Conservation (phyloP, 768 basidiomycete genomes). For the Rhodotorula taiwanensis region DNA sequence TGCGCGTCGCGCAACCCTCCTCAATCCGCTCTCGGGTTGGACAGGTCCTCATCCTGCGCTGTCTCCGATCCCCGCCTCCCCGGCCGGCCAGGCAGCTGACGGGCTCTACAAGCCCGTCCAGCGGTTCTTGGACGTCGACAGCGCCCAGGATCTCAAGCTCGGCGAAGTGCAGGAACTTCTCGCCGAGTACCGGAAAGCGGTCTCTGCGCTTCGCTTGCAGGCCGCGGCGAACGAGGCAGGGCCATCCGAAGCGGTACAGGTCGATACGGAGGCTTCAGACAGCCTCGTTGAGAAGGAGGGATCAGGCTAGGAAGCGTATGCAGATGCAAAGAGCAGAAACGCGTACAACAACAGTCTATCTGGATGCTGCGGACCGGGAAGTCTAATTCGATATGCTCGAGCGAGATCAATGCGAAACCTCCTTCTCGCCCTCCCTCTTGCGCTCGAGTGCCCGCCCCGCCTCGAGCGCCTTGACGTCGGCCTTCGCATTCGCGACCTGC, state of each 20-base stretch:
- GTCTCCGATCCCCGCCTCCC: background rate
- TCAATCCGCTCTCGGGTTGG: constrained; percentile 42
- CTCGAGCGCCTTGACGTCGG: background rate
- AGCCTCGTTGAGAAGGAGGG: no score
- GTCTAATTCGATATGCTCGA: no score
- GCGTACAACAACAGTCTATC: no score
- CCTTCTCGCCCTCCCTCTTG: no score
- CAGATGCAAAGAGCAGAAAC: no score
- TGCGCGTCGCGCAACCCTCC: constrained; percentile 4
- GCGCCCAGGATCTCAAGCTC: constrained; percentile 66
- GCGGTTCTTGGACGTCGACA: constrained; percentile 62
- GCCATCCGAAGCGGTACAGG: no score
- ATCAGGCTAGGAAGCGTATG: no score
- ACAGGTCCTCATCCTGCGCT: constrained; percentile 41
- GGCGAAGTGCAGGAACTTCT: constrained; percentile 75
- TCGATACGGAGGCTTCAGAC: no score
- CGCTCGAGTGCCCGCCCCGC: constrained; percentile 5
- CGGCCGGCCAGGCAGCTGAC: background rate
- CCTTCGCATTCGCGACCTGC: background rate
- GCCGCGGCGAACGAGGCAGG: no score
- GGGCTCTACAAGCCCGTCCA: constrained; percentile 56
- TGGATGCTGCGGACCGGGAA: no score
- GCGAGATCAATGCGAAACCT: no score
- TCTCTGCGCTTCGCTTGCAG: background rate
- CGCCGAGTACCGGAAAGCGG: constrained; percentile 53